These are phyloP conservation scores for Cladorrhinum sp. DNA, from an alignment of 2,329 filamentous ascomycete genomes.

Conservation along the genomic window DNA sequence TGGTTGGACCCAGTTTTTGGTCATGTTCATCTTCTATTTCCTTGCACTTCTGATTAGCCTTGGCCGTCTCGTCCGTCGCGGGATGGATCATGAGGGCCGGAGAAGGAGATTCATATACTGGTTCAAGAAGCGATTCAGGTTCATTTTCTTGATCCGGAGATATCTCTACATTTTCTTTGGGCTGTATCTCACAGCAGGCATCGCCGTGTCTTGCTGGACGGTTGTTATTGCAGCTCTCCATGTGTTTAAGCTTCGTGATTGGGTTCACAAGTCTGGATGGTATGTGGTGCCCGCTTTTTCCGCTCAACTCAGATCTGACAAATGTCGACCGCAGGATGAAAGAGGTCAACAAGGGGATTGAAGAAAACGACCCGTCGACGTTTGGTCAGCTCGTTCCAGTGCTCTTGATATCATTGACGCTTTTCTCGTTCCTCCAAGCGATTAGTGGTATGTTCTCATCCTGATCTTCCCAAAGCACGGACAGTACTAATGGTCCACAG, in stretches of 20 bases:
- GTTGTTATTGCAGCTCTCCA: slow-evolving; percentile 26
- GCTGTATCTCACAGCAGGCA: slow-evolving; percentile 23
- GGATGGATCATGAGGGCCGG: slow-evolving; percentile 9
- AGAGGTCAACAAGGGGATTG: slow-evolving; percentile 6
- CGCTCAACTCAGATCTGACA: neutral
- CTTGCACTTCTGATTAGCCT: slow-evolving; percentile 20
- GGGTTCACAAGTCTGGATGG: slow-evolving; percentile 30
- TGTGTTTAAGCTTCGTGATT: slow-evolving; percentile 30
- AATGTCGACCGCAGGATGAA: no score
- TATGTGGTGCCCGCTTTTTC: neutral
- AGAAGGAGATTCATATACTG: slow-evolving; percentile 13
- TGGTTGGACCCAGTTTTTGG: slow-evolving; percentile 24
- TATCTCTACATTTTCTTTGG: slow-evolving; percentile 13
- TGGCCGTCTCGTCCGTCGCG: slow-evolving; percentile 18
- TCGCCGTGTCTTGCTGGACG: slow-evolving; percentile 27
- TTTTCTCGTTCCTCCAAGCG: slow-evolving; percentile 33
- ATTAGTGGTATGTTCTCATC: slow-evolving; percentile 18
- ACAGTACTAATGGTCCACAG: neutral
- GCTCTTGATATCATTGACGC: slow-evolving; percentile 30
- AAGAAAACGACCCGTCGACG: slow-evolving; percentile 33
- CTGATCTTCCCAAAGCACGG: neutral
- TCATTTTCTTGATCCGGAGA: no score
- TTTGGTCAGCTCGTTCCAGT: slow-evolving; percentile 37
- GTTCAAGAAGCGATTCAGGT: slow-evolving; percentile 14
- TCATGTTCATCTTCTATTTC: slow-evolving; percentile 24